Percentiles rank a stretch among this genome's conserved stretches.
Conservation (phyloP, 148 eudicot genomes). For the Selenicereus undatus region DNA sequence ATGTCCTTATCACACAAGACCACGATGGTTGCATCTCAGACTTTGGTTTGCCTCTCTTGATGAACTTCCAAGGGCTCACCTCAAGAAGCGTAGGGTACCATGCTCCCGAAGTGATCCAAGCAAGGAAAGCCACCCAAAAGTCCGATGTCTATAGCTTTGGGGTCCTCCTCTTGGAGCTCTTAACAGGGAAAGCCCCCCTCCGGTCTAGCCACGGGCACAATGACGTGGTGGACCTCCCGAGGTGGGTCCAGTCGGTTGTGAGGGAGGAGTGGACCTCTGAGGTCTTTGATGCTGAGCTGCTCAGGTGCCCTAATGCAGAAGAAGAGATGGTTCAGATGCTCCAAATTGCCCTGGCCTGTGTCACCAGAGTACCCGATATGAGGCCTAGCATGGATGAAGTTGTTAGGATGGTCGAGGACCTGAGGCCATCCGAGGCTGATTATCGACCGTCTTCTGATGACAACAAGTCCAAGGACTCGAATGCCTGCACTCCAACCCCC, state of each 20-base stretch:
- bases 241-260: slow-evolving; percentile 92
- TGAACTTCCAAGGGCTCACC: slow-evolving; percentile 39
- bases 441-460: slow-evolving; percentile 62
- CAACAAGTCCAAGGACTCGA: slow-evolving; percentile 63
- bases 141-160: slow-evolving; percentile 98
- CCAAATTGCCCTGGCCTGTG: slow-evolving; percentile 83
- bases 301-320: slow-evolving; percentile 47
- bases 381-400: slow-evolving; percentile 74
- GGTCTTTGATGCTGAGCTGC: slow-evolving; percentile 75
- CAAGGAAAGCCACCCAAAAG: slow-evolving; percentile 56
- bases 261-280: slow-evolving; percentile 97
- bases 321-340: slow-evolving; percentile 96
- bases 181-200: slow-evolving; percentile 76
- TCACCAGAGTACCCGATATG: slow-evolving; percentile 51
- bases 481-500: slow-evolving; percentile 52
- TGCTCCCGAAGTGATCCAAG: slow-evolving; percentile 76
- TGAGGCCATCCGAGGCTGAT: slow-evolving; percentile 49
- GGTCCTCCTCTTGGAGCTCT: slow-evolving; percentile 69
- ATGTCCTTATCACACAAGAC: slow-evolving; percentile 64
- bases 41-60: slow-evolving; percentile 55
- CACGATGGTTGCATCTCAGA: slow-evolving; percentile 60
- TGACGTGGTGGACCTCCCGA: slow-evolving; percentile 72
- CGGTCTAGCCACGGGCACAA: slow-evolving; percentile 49
- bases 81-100: slow-evolving; percentile 62
- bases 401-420: slow-evolving; percentile 71